phyloP scores from a whole-genome alignment of 2,329 filamentous ascomycete genomes.

The Hypoxylon sp. region DNA sequence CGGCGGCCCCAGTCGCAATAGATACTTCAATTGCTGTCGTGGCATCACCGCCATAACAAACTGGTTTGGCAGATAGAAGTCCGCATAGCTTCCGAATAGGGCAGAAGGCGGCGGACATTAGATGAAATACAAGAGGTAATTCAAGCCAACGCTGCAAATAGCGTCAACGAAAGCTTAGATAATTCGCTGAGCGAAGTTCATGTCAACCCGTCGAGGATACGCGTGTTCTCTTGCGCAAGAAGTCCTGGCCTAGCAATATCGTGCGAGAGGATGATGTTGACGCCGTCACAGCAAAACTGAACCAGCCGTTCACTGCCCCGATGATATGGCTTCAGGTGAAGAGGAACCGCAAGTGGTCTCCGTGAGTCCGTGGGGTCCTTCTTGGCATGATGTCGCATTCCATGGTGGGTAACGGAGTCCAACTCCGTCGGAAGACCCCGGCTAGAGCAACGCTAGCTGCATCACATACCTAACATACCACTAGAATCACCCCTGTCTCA shows the following conservation, averaged over 20 bases:
- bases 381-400: not conserved
- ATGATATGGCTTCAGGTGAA: constrained; percentile 42
- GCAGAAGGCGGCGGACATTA: constrained; percentile 72
- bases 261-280: constrained; percentile 63
- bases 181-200: constrained; percentile 67
- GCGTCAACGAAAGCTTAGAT: constrained; percentile 68
- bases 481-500: not conserved
- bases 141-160: constrained; percentile 62
- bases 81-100: constrained; percentile 64
- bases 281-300: constrained; percentile 55
- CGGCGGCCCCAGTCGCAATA: constrained; percentile 50
- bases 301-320: constrained; percentile 61
- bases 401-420: constrained; percentile 14
- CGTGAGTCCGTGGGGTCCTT: not conserved
- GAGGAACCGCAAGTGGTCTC: not conserved
- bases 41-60: constrained; percentile 68
- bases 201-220: constrained; percentile 72
- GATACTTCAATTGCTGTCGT: constrained; percentile 71
- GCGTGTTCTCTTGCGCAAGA: constrained; percentile 73
- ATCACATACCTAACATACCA: not conserved
- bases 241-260: constrained; percentile 66
- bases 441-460: constrained; percentile 1
- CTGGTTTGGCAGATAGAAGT: constrained; percentile 68
- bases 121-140: constrained; percentile 71
- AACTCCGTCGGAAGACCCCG: constrained; percentile 11